Evolutionary conservation across 306 rosid genomes (phyloP).

Genomic region (Inga leiocalycina): DNA sequence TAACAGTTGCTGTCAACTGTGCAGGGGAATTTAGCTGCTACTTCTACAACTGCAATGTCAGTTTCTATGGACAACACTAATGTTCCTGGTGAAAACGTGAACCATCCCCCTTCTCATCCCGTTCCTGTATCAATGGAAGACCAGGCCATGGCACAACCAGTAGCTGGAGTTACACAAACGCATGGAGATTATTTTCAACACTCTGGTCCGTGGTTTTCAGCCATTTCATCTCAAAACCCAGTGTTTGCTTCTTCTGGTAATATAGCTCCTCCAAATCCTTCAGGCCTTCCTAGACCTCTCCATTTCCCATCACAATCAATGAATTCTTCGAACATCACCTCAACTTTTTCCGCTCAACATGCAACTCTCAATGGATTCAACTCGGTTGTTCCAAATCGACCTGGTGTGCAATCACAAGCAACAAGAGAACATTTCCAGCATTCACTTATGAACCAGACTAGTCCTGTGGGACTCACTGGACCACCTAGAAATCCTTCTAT

Average conservation of each 20-base stretch:
- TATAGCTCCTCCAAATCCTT: conserved; percentile 48
- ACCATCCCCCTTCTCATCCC: conserved; percentile 33
- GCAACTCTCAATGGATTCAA: conserved; percentile 47
- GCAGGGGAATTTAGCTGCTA: conserved; percentile 75
- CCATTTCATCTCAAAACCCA: conserved; percentile 48
- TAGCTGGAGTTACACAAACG: conserved; percentile 42
- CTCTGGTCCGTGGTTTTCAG: conserved; percentile 61
- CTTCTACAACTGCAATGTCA: conserved; percentile 46
- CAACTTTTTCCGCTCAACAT: conserved; percentile 60
- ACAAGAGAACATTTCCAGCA: conserved; percentile 51
- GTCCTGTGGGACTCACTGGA: conserved; percentile 48
- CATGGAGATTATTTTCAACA: conserved; percentile 56
- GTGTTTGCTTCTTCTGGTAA: conserved; percentile 44
- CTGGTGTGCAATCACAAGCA: conserved; percentile 44
- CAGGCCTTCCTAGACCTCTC: conserved; percentile 43
- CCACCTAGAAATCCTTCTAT: conserved; percentile 54
- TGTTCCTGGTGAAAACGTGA: conserved; percentile 47
- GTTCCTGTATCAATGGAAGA: conserved; percentile 42
- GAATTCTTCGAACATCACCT: conserved; percentile 47
- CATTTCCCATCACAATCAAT: conserved; percentile 50
- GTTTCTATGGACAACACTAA: conserved; percentile 44
- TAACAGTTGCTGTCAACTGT: conserved; percentile 34
- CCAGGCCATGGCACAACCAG: conserved; percentile 51
- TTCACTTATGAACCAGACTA: conserved; percentile 49
- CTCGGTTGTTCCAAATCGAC: conserved; percentile 47